Conservation (phyloP, 2,329 filamentous ascomycete species). For the Botrytis paeoniae region DNA sequence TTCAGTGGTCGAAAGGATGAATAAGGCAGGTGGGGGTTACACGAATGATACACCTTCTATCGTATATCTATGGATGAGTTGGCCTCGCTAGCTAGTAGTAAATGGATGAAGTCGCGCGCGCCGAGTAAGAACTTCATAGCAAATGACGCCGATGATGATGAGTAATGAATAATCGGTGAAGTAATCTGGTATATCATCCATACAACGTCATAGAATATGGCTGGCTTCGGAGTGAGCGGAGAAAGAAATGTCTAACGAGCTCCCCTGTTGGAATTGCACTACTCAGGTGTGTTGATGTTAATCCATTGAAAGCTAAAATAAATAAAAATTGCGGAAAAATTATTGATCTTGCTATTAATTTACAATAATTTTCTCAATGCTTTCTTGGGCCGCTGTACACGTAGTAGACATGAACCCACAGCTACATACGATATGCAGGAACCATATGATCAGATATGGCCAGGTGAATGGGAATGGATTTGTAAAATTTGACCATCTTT, state of each 20-base stretch:
- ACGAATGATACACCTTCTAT: not conserved
- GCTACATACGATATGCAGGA: slow-evolving; percentile 7
- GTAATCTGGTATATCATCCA: not conserved
- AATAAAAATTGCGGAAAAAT: not conserved
- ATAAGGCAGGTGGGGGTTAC: not conserved
- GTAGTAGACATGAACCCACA: not conserved
- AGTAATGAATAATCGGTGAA: not conserved
- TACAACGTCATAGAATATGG: not conserved
- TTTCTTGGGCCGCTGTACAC: not conserved
- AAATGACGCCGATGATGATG: not conserved
- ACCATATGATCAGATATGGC: slow-evolving; percentile 13
- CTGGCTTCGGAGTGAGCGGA: not conserved
- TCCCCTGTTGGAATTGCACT: not conserved
- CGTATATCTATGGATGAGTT: slow-evolving; percentile 1
- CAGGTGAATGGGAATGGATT: not conserved
- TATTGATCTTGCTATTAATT: not conserved
- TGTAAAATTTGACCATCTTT: slow-evolving; percentile 1
- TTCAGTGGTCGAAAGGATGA: not conserved
- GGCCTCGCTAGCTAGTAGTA: not conserved
- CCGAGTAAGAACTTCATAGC: not conserved
- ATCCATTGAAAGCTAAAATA: not conserved
- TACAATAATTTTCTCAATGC: too few relatives aligned
- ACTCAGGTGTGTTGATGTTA: not conserved
- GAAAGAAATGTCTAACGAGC: not conserved
- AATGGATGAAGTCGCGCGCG: not conserved